These are phyloP conservation scores for Volutella citrinella DNA, from an alignment of 2,329 filamentous ascomycete genomes.

Conservation along the genomic window DNA sequence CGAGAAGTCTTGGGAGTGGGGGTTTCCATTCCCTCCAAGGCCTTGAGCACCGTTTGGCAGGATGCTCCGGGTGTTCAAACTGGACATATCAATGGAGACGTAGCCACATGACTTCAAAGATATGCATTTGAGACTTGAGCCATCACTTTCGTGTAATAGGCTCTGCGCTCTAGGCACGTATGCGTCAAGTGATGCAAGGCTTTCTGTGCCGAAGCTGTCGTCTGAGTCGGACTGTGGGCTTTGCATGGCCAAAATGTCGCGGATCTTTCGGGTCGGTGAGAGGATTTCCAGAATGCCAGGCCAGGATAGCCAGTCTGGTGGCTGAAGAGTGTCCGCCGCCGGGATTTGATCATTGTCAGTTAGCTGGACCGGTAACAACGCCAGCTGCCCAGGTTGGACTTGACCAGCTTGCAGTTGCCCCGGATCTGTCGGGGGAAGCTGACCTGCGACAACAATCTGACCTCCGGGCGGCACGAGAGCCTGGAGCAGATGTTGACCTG, in stretches of 20 bases:
- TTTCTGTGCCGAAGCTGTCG: too few species aligned
- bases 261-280: slow-evolving; percentile 34
- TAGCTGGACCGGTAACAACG: slow-evolving; percentile 2
- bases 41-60: slow-evolving; percentile 24
- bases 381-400: too few species aligned
- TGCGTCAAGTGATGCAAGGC: too few species aligned
- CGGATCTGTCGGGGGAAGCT: slow-evolving; percentile 2
- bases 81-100: slow-evolving; percentile 38
- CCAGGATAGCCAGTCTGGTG: slow-evolving; percentile 37
- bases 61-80: slow-evolving; percentile 36
- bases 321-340: slow-evolving; percentile 15
- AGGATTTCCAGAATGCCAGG: slow-evolving; percentile 41
- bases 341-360: too few species aligned
- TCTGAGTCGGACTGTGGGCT: not conserved
- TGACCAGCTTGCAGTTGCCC: slow-evolving; percentile 4
- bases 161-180: too few species aligned
- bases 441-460: not conserved
- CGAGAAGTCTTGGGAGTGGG: slow-evolving; percentile 21
- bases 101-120: slow-evolving; percentile 63
- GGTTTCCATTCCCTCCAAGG: slow-evolving; percentile 19
- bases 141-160: too few species aligned
- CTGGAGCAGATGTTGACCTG: too few species aligned
- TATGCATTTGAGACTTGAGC: slow-evolving; percentile 37
- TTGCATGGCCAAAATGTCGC: slow-evolving; percentile 14
- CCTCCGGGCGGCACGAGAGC: too few species aligned